These are phyloP conservation scores for Zygoascus biomembranicola DNA, from an alignment of 805 yeast species.

Conservation along the genomic window DNA sequence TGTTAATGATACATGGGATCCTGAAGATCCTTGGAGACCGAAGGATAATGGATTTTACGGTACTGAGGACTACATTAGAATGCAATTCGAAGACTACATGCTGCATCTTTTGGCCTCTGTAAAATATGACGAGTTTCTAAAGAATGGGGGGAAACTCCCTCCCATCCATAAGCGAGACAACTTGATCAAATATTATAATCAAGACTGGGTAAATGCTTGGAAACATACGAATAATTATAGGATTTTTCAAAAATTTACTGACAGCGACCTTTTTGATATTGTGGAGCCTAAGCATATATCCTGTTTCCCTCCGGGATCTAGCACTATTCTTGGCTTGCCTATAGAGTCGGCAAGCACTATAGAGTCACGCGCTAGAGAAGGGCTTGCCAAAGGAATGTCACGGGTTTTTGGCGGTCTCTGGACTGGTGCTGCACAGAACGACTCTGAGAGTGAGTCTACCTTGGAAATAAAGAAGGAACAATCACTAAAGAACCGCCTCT, in stretches of 20 bases:
- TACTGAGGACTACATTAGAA: constrained; percentile 80
- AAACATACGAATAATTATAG: constrained; percentile 44
- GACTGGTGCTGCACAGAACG: constrained; percentile 3
- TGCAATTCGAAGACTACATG: constrained; percentile 84
- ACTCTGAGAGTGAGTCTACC: not conserved
- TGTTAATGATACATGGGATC: constrained; percentile 40
- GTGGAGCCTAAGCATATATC: constrained; percentile 40
- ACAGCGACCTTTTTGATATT: constrained; percentile 60
- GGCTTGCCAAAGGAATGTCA: constrained; percentile 13
- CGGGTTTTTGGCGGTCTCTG: constrained; percentile 25
- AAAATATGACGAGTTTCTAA: constrained; percentile 56
- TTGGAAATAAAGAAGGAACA: not conserved
- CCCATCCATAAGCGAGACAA: constrained; percentile 21
- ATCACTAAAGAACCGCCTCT: not conserved
- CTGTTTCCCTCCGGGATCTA: constrained; percentile 1
- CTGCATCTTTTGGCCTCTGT: constrained; percentile 65
- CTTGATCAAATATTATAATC: constrained; percentile 36
- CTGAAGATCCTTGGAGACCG: constrained; percentile 33
- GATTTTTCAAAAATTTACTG: constrained; percentile 49
- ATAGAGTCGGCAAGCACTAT: not conserved
- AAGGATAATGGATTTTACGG: constrained; percentile 49
- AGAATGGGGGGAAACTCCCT: constrained; percentile 31
- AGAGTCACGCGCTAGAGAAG: not conserved
- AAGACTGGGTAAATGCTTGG: constrained; percentile 46
- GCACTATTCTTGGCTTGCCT: not conserved